Evolutionary conservation across 345 rosid genomes (phyloP), one percentile per base, ranked within the genome.

Genomic region (Kandelia obovata): DNA sequence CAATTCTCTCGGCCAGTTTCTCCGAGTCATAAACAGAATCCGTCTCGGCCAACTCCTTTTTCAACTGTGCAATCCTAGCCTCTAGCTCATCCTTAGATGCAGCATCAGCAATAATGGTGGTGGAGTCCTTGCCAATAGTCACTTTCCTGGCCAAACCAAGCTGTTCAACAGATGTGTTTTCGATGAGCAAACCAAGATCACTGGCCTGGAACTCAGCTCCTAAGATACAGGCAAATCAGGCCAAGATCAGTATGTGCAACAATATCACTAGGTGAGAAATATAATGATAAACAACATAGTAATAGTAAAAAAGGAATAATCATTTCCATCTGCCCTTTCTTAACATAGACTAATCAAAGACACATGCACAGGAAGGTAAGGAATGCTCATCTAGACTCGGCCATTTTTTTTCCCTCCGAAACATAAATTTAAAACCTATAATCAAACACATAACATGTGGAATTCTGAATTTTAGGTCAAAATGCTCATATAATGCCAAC

Each of bases 1-100:
- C 97, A 51, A 92, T 90, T 75, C 99, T 90, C 85, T 96, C 97
- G 4, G 99, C 97, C 6, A 92, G 83, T 81, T 92, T 96, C 78
- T 90, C 88, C 0, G 92, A 65, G 84, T 96, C 98, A 17, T 90
- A 96, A 1, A 90, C 80, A 60, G 99, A 92, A 73, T 96, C 99
- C 1, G 99, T 92, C 83, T 96, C 96, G 0, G 79, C 73, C 69
- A 96, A 75, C 79, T 96, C 99, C 73, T 78, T 95, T 76, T 95
- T 92, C 64, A 96, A 68, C 80, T 88, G 98, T 4, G 96, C 76
- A 68, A 92, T 80, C 73, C 99, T 80, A 55, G 91, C 81, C 77
- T 90, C 96, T 35, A 96, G 37, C 62, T 96, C 97, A 69, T 96
- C 99, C 84, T 90, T 95, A 23, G 97, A 86, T 23, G 98, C 96